Evolutionary conservation across 345 rosid genomes (phyloP).

Genomic region (Raphanus sativus): DNA sequence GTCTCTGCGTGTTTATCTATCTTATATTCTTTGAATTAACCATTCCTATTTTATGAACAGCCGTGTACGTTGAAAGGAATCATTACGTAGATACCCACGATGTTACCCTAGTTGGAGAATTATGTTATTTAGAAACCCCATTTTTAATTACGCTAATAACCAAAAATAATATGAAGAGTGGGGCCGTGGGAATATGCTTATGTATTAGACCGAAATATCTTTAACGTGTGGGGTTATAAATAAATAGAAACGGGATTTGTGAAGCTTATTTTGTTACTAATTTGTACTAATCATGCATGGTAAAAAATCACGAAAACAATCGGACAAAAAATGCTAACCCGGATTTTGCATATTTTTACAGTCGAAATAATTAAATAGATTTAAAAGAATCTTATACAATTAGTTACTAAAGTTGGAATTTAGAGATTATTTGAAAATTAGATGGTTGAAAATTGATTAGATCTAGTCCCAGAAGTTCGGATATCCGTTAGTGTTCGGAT

Average conservation of each 20-base stretch:
- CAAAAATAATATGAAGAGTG: constrained; percentile 1
- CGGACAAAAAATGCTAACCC: neutral
- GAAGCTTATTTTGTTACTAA: neutral
- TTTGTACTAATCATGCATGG: neutral
- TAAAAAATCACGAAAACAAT: neutral
- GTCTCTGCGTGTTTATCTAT: constrained; percentile 21
- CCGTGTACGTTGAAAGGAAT: constrained; percentile 31
- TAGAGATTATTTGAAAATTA: neutral
- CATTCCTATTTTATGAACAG: constrained; percentile 15
- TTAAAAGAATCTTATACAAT: neutral
- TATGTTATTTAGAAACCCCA: neutral
- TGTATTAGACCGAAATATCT: neutral
- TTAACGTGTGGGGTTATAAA: neutral
- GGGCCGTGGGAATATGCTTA: constrained; percentile 3
- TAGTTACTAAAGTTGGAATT: neutral
- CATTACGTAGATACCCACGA: constrained; percentile 18
- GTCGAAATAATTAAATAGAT: neutral
- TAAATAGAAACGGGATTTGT: neutral
- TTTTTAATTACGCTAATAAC: neutral
- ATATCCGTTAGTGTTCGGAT: too few relatives aligned
- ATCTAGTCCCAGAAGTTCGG: neutral
- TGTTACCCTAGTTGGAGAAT: constrained; percentile 14
- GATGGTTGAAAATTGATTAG: neutral
- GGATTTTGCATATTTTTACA: neutral
- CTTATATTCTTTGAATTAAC: constrained; percentile 1